These are phyloP conservation scores for Neofusicoccum sp. DNA, from an alignment of 2,329 filamentous ascomycete species.

Conservation along the genomic window DNA sequence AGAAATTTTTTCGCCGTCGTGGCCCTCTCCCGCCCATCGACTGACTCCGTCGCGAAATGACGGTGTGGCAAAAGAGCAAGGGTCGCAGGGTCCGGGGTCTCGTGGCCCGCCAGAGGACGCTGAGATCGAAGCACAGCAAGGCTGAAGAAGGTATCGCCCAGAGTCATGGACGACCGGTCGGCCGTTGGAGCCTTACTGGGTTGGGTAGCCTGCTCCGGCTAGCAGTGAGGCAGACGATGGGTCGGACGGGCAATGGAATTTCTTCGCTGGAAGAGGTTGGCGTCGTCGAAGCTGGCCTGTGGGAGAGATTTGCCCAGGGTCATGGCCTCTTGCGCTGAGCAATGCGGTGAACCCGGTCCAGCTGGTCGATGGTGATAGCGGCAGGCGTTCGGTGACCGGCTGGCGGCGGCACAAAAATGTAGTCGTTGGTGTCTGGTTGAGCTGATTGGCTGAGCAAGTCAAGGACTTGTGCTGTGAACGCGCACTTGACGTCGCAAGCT, in stretches of 20 bases:
- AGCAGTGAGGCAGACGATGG: not conserved
- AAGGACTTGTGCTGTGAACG: not conserved
- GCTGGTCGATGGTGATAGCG: too few relatives aligned
- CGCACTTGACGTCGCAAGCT: not conserved
- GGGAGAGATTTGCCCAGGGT: not conserved
- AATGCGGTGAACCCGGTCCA: too few relatives aligned
- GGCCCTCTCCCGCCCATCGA: too few relatives aligned
- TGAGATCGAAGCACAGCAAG: too few relatives aligned
- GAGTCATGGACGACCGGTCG: not conserved
- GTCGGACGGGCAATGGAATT: not conserved
- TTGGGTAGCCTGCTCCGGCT: not conserved
- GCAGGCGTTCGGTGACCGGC: too few relatives aligned
- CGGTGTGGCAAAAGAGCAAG: constrained; percentile 8
- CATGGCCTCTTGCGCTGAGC: not conserved
- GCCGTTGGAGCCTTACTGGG: not conserved
- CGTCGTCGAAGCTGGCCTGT: too few relatives aligned
- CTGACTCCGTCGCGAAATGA: constrained; percentile 13
- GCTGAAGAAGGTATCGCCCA: too few relatives aligned
- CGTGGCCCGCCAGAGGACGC: too few relatives aligned
- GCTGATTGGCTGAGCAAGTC: too few relatives aligned
- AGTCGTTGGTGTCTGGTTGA: too few relatives aligned
- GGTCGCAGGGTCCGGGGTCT: not conserved
- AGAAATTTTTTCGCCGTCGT: not conserved
- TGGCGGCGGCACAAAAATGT: too few relatives aligned
- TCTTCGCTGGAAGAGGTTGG: not conserved